Evolutionary conservation across 73 alveolate genomes (phyloP).

Genomic region (Breviolum minutum): DNA sequence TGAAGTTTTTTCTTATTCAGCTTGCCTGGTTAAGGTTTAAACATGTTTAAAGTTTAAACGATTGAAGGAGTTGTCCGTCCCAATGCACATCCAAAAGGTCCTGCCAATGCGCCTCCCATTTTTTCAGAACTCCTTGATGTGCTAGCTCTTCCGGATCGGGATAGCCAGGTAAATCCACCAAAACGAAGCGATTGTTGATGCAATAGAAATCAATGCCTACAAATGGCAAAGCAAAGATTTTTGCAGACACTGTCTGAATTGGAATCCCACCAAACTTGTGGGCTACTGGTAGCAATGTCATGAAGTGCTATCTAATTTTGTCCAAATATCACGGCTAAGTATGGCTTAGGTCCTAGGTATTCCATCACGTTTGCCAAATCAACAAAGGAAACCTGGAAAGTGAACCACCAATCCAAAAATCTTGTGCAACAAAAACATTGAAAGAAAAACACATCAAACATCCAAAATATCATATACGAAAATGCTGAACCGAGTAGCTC

Average conservation of each 20-base stretch:
- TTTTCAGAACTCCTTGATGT: constrained; percentile 63
- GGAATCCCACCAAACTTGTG: too few relatives aligned
- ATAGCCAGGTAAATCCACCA: constrained; percentile 87
- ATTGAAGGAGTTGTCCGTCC: too few relatives aligned
- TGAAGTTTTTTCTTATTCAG: neutral
- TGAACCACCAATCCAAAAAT: too few relatives aligned
- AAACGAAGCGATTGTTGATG: constrained; percentile 84
- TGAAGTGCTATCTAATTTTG: too few relatives aligned
- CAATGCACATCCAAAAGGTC: neutral
- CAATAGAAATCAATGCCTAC: constrained; percentile 71
- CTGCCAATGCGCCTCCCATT: constrained; percentile 80
- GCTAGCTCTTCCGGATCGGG: constrained; percentile 88
- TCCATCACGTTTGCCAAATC: too few relatives aligned
- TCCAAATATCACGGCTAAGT: too few relatives aligned
- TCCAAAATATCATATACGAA: neutral
- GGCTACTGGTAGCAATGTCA: too few relatives aligned
- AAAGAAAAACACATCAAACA: neutral
- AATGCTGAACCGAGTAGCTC: neutral
- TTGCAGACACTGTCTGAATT: neutral
- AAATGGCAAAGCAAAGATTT: neutral
- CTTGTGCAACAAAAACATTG: too few relatives aligned
- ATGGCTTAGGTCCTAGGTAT: too few relatives aligned
- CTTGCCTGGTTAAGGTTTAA: neutral
- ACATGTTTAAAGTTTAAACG: neutral
- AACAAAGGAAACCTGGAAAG: too few relatives aligned